A percentile compares a stretch with the other conserved stretches of the same genome.
Evolutionary conservation across 2,329 filamentous ascomycete genomes (phyloP).

Genomic region (Huntiella abstrusa): DNA sequence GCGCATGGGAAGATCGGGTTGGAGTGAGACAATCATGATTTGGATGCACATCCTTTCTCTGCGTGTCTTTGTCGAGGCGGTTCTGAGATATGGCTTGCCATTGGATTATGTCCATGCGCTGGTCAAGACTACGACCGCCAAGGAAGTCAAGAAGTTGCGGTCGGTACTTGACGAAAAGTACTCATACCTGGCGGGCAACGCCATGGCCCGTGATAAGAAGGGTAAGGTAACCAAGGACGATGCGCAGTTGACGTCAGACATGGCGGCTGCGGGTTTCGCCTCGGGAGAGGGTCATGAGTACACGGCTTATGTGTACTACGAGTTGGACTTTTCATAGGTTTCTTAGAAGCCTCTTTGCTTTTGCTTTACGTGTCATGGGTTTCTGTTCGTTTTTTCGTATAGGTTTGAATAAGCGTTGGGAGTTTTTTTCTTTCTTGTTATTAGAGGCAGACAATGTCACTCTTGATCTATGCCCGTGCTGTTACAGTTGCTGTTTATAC

Average conservation of each 20-base stretch:
- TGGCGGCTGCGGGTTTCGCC: conserved; percentile 54
- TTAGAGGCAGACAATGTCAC: too few species aligned
- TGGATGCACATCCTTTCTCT: conserved; percentile 86
- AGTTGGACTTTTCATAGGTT: conserved; percentile 53
- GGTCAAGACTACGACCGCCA: conserved; percentile 43
- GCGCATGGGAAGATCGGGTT: conserved; percentile 72
- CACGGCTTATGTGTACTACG: conserved; percentile 92
- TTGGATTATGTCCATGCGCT: conserved; percentile 74
- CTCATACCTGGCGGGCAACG: conserved; percentile 86
- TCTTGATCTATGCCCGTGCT: too few species aligned
- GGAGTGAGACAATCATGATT: conserved; percentile 89
- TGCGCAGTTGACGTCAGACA: conserved; percentile 55
- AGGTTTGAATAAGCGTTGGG: too few species aligned
- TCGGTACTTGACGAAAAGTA: conserved; percentile 64
- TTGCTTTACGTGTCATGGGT: neutral
- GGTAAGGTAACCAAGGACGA: conserved; percentile 85
- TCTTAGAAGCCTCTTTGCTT: neutral
- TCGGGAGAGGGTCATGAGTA: conserved; percentile 65
- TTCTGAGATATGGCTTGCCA: conserved; percentile 86
- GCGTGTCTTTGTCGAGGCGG: conserved; percentile 91
- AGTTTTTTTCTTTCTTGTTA: too few species aligned
- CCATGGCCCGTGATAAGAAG: conserved; percentile 84
- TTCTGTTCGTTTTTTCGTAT: neutral
- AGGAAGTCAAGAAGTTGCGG: conserved; percentile 62
- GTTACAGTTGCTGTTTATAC: too few species aligned